Base-by-base conservation (phyloP, 2,329 filamentous ascomycete genomes). In the Penicillium sp. region DNA sequence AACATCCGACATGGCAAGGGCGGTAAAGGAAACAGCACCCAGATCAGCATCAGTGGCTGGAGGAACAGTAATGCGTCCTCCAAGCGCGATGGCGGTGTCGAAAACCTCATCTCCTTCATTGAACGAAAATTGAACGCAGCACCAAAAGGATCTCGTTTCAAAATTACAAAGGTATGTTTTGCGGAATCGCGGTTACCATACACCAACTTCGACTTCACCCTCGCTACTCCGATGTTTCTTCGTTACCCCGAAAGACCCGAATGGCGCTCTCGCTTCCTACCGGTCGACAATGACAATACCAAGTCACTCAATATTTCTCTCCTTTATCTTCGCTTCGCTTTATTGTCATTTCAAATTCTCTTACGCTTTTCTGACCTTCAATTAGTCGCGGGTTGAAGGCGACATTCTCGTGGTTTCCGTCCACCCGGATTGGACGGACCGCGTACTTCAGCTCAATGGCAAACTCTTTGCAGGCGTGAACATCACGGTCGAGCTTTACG, bases 121-220 rank as follows among this genome's bases (percentile, higher is more conserved):
- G 86, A 91, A 73, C 84, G 85, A 64, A 90, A 90, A 70, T 82
- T 87, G 40, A 79, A 80, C 49, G 74, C 78, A 58, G 54, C 66
- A 58, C 75, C 76, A 53, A 78, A 78, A 62, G 65, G 75, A 65
- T 78, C 81, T 64, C 76, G 78, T 60, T 77, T 89, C 62, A 84
- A 80, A 68, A 85, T 92, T 58, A 85, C 84, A 76, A 90, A 90
- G 86, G 89, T 91, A 89, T 84, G 87, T 88, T 71, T 73, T 70
- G 72, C 68, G 72, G 29, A 32, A 61, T 64, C 69, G 64, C 65
- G 66, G 68, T 70, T 57, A 66, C 70, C 69, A 69, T 67, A 69
- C 68, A 68, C 62, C 60, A 62, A 60, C 56, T 63, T 64, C 69
- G 66, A 61, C 58, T 60, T 66, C 60, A 59, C 64, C 62, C 58